A percentile compares a stretch with the other conserved stretches of the same genome.
These are phyloP conservation scores for Trichoderma citrinoviride DNA, from an alignment of 2,329 filamentous ascomycete species.

Conservation along the genomic window DNA sequence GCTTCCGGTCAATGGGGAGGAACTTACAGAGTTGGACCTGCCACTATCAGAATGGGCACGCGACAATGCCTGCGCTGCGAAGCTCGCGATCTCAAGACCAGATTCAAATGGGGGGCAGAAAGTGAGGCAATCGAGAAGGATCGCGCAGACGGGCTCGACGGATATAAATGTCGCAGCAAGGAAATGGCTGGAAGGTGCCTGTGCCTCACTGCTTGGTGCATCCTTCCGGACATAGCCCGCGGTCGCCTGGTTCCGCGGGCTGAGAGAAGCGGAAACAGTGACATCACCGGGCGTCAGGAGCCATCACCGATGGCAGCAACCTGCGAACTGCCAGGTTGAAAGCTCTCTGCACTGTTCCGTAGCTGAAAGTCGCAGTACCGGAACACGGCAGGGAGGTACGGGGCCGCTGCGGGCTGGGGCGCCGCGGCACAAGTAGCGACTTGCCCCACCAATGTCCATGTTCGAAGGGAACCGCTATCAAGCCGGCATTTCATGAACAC, in stretches of 20 bases:
- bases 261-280: background rate
- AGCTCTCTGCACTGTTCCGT: background rate
- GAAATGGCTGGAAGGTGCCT: background rate
- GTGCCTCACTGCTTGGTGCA: background rate
- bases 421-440: background rate
- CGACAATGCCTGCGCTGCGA: background rate
- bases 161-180: constrained; percentile 15
- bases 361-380: constrained; percentile 4
- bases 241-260: background rate
- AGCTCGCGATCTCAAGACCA: background rate
- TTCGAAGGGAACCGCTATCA: background rate
- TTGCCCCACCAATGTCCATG: constrained; percentile 14
- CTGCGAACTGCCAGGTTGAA: no score
- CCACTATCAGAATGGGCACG: background rate
- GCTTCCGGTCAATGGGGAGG: background rate
- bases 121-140: background rate
- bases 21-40: background rate
- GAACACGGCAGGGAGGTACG: background rate
- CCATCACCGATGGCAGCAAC: no score
- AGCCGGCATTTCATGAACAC: background rate
- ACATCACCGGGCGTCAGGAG: constrained; percentile 19
- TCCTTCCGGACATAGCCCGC: constrained; percentile 3
- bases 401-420: background rate
- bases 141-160: background rate
- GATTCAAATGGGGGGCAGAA: background rate